phyloP scores from a whole-genome alignment of 1,284 basidiomycete genomes.

The Marasmius fiardii region DNA sequence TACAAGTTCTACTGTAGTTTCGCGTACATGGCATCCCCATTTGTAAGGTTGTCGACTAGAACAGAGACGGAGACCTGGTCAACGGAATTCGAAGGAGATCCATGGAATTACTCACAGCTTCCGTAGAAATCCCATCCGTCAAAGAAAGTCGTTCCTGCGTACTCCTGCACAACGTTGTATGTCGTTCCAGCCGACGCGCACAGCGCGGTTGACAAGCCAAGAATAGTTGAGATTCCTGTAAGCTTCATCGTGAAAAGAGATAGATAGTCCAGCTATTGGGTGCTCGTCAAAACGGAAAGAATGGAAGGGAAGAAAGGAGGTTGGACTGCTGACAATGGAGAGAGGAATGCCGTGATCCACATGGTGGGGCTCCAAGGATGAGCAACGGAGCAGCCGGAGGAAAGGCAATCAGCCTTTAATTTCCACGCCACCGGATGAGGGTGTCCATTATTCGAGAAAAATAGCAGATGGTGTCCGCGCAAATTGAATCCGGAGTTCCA shows the following conservation, averaged over 20 bases:
- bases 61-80: background rate
- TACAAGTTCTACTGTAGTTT: background rate
- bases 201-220: background rate
- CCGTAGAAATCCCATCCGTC: conserved; percentile 54
- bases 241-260: background rate
- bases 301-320: no score
- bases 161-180: conserved; percentile 46
- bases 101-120: conserved; percentile 35
- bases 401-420: no score
- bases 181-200: conserved; percentile 19
- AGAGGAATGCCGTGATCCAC: no score
- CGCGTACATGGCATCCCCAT: conserved; percentile 59
- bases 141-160: conserved; percentile 50
- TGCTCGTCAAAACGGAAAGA: no score
- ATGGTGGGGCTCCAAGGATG: no score
- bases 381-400: no score
- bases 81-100: background rate
- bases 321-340: no score
- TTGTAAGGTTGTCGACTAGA: conserved; percentile 64
- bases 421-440: no score
- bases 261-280: background rate
- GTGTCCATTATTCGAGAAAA: no score
- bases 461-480: no score
- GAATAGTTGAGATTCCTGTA: background rate
- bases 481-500: no score